Evolutionary conservation across 2,329 filamentous ascomycete species (phyloP).

Genomic region (Ophiostoma tasmaniense): DNA sequence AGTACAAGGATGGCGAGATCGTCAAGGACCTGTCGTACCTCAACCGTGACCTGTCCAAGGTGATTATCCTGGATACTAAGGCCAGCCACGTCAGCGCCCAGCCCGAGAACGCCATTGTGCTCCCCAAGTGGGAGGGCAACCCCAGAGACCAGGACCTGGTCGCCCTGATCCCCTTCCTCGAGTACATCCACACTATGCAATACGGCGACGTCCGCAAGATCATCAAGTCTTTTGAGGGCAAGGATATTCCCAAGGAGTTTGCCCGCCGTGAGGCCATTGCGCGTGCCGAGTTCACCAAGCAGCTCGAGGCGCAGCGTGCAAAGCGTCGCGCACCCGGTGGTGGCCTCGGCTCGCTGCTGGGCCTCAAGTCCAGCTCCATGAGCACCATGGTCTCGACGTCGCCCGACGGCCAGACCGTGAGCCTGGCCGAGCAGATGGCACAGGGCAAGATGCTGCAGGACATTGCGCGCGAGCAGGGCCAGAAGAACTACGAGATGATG

Average conservation of each 20-base stretch:
- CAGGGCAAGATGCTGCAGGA: constrained; percentile 98
- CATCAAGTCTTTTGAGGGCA: constrained; percentile 80
- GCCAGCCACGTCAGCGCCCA: constrained; percentile 74
- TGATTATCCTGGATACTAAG: constrained; percentile 88
- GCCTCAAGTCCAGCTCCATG: constrained; percentile 64
- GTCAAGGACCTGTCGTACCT: constrained; percentile 98
- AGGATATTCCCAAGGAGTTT: constrained; percentile 83
- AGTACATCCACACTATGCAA: constrained; percentile 93
- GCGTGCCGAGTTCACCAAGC: constrained; percentile 74
- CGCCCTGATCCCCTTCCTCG: constrained; percentile 86
- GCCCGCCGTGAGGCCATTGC: constrained; percentile 78
- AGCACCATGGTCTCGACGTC: constrained; percentile 43
- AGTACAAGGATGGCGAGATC: constrained; percentile 91
- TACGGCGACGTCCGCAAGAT: constrained; percentile 79
- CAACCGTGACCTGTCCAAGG: constrained; percentile 91
- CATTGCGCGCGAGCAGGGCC: constrained; percentile 82
- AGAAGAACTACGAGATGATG: constrained; percentile 79
- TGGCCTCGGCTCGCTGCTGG: constrained; percentile 62
- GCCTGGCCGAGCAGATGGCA: constrained; percentile 65
- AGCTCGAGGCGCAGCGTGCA: constrained; percentile 59
- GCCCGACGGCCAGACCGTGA: constrained; percentile 36
- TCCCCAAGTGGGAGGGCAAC: constrained; percentile 84
- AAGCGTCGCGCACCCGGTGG: constrained; percentile 47
- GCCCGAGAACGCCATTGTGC: constrained; percentile 90
- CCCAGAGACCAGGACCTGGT: constrained; percentile 78